Conservation (phyloP, 257 asterid species). For the Solanum corneliomulleri region DNA sequence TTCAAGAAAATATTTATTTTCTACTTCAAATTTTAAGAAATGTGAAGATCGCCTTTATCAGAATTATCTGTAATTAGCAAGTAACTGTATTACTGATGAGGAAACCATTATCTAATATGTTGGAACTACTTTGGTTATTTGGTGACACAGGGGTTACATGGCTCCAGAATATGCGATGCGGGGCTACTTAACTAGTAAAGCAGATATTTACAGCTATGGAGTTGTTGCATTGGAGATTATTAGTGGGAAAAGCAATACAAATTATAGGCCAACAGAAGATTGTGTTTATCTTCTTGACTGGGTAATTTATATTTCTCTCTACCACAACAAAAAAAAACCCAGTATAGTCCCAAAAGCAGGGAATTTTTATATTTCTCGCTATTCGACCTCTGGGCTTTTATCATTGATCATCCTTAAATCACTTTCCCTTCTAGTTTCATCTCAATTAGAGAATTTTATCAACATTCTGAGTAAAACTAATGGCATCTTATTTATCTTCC, state of each 20-base stretch:
- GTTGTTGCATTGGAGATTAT: conserved; percentile 84
- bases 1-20: neutral
- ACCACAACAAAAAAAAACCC: neutral
- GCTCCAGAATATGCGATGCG: conserved; percentile 97
- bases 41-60: neutral
- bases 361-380: neutral
- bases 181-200: conserved; percentile 68
- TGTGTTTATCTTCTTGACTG: conserved; percentile 79
- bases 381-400: neutral
- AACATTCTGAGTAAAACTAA: neutral
- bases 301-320: conserved; percentile 26
- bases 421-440: neutral
- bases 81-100: neutral
- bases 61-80: neutral
- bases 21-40: neutral
- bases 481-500: neutral
- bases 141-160: conserved; percentile 75
- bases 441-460: neutral
- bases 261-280: conserved; percentile 63
- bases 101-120: neutral
- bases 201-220: conserved; percentile 93
- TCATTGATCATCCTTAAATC: neutral
- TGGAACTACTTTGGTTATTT: neutral
- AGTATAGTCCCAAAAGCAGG: conserved; percentile 15
- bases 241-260: conserved; percentile 89